Percentiles rank a stretch among this genome's conserved stretches.
These are phyloP conservation scores for Aureobasidium sp. DNA, from an alignment of 2,329 filamentous ascomycete genomes.

Conservation along the genomic window DNA sequence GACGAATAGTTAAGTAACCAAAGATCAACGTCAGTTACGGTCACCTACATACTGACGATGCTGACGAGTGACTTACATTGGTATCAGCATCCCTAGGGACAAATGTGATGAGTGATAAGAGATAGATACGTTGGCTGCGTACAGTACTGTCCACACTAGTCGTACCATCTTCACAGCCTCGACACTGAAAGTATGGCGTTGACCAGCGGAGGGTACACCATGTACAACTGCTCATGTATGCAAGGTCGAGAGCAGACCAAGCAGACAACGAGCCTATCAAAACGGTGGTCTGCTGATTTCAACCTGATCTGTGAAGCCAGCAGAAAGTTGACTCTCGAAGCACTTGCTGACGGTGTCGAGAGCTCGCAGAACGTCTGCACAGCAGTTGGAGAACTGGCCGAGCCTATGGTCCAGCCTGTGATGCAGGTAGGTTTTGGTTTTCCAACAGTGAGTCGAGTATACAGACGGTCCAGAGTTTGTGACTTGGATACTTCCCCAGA, in stretches of 20 bases:
- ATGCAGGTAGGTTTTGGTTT: background rate
- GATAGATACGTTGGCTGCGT: background rate
- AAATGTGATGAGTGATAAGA: background rate
- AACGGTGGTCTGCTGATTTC: background rate
- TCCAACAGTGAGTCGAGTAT: background rate
- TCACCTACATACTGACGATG: no score
- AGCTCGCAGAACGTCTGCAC: background rate
- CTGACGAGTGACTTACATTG: no score
- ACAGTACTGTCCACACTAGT: background rate
- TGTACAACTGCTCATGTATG: background rate
- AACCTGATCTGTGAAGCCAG: background rate
- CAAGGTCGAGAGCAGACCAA: background rate
- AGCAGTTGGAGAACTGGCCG: background rate
- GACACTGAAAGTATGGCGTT: background rate
- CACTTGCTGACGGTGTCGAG: background rate
- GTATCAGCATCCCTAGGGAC: no score
- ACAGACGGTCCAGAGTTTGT: background rate
- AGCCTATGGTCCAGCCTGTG: background rate
- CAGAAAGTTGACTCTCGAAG: background rate
- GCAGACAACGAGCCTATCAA: background rate
- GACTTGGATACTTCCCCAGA: background rate
- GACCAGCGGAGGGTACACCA: background rate
- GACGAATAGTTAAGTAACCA: no score
- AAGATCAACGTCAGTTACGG: no score
- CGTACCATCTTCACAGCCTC: background rate